Evolutionary conservation across 768 basidiomycete species (phyloP), one percentile per base, ranked within the genome.

Genomic region (Calocera viscosa): DNA sequence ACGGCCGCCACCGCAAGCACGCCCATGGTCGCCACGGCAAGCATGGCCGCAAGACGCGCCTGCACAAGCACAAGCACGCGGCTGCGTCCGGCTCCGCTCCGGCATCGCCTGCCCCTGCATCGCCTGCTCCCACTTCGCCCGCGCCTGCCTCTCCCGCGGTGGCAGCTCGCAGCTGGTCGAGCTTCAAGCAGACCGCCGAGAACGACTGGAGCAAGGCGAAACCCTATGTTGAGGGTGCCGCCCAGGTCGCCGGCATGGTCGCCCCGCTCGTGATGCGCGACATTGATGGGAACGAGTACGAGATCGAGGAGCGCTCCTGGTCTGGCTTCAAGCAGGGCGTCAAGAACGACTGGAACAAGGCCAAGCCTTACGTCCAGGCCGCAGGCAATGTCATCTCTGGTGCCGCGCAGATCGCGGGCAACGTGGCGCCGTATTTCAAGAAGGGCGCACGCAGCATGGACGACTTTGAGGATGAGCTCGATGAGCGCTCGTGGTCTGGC

Each of bases 301-400:
- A 47, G 16, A 19, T 47, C 43, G 43, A 47, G 5, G 16, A 17
- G 19, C 43, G 43, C 8, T 5, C 3, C 43, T 47, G 7, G 8
- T 7, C 43, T 24, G 16, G 8, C 43, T 3, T 47, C 43, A 47
- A 47, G 43, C 3, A 7, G 5, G 43, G 8, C 3, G 43, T 47
- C 8, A 60, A 60, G 53, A 60, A 60, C 14, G 53, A 60, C 53
- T 60, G 53, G 53, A 14, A 49, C 8, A 49, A 49, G 24, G 49
- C 49, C 12, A 26, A 14, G 49, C 49, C 49, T 16, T 14, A 16
- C 24, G 14, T 49, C 14, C 10, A 49, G 24, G 24, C 12, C 14
- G 49, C 49, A 11, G 49, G 12, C 11, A 14, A 49, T 7, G 24
- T 49, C 49, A n/a, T n/a, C 10, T 8, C 10, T 49, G 49, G 14